A percentile compares a stretch with the other conserved stretches of the same genome.
phyloP scores from a whole-genome alignment of 2,329 filamentous ascomycete species.

The Neofusicoccum ribis region DNA sequence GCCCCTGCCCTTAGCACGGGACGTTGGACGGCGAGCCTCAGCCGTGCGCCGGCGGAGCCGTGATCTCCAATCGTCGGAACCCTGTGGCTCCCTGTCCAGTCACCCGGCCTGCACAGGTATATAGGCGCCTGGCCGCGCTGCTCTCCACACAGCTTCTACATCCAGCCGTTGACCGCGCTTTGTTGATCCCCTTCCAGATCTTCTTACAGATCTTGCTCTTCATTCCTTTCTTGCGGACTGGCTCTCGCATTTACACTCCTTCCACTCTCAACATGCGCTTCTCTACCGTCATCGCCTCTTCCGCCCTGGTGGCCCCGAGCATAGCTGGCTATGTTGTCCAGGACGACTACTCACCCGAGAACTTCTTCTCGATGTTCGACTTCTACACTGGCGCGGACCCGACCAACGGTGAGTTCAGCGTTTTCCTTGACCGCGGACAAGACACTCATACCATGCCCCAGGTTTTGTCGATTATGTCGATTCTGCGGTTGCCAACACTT shows the following conservation, averaged over 20 bases:
- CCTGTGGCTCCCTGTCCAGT: slow-evolving; percentile 3
- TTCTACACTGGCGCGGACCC: slow-evolving; percentile 44
- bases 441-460: slow-evolving; percentile 21
- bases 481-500: slow-evolving; percentile 36
- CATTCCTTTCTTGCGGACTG: slow-evolving; percentile 5
- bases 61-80: slow-evolving; percentile 10
- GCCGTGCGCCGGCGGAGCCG: slow-evolving; percentile 1
- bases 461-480: slow-evolving; percentile 45
- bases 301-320: slow-evolving; percentile 35
- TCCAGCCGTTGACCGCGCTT: slow-evolving; percentile 18
- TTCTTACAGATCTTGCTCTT: background rate
- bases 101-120: background rate
- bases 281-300: slow-evolving; percentile 35
- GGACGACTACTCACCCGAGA: slow-evolving; percentile 25
- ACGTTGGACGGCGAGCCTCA: slow-evolving; percentile 1
- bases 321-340: slow-evolving; percentile 36
- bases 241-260: slow-evolving; percentile 2
- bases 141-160: background rate
- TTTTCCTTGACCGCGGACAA: slow-evolving; percentile 24
- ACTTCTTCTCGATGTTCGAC: slow-evolving; percentile 40
- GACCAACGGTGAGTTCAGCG: slow-evolving; percentile 39
- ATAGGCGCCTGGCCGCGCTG: slow-evolving; percentile 7
- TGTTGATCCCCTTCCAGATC: slow-evolving; percentile 8
- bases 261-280: slow-evolving; percentile 34
- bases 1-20: background rate